These are phyloP conservation scores for Candida tammaniensis DNA, from an alignment of 805 yeast genomes.

Conservation along the genomic window DNA sequence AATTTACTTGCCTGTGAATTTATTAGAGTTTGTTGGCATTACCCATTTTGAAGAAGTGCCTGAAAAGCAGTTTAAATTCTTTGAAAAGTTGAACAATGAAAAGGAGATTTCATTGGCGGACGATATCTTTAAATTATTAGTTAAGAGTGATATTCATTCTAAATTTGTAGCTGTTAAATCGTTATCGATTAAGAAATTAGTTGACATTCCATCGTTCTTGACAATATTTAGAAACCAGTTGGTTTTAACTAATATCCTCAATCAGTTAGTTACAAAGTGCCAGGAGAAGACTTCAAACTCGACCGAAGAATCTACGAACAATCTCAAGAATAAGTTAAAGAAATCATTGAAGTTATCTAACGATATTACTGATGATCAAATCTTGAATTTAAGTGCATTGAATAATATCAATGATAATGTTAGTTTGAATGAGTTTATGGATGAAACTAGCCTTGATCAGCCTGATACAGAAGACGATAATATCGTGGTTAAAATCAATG, in stretches of 20 bases:
- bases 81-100: constrained; percentile 12
- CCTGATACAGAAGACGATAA: constrained; percentile 9
- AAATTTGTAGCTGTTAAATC: constrained; percentile 21
- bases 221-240: constrained; percentile 31
- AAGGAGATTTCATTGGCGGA: constrained; percentile 9
- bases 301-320: constrained; percentile 9
- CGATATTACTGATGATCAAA: constrained; percentile 39
- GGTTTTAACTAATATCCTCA: constrained; percentile 22
- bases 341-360: constrained; percentile 33
- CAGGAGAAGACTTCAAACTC: background rate
- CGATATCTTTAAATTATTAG: background rate
- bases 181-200: constrained; percentile 21
- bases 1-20: constrained; percentile 24
- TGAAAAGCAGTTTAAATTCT: constrained; percentile 4
- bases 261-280: constrained; percentile 4
- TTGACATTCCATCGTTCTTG: constrained; percentile 23
- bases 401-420: constrained; percentile 12
- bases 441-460: constrained; percentile 13
- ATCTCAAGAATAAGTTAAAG: constrained; percentile 25
- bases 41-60: constrained; percentile 4
- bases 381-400: constrained; percentile 30
- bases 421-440: constrained; percentile 26
- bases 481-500: constrained; percentile 20
- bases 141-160: constrained; percentile 14
- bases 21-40: constrained; percentile 30